Base-by-base conservation (phyloP, 192 early-diverging fungal genomes). In the Coemansia sp. region DNA sequence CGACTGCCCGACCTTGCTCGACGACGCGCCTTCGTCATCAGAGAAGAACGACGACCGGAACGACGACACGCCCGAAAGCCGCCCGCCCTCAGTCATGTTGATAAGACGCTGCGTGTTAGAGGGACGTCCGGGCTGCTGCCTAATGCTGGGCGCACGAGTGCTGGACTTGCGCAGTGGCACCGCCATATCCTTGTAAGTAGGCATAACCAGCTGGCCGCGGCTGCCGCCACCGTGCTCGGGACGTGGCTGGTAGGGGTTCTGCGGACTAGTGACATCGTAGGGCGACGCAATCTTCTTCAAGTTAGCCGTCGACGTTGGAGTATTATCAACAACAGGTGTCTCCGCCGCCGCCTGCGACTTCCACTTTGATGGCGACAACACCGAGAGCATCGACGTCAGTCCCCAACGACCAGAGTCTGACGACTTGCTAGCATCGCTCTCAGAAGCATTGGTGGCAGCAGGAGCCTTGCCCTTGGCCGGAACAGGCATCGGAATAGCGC, bases 311-410 rank as follows among this genome's bases (percentile, higher is more conserved):
- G 50, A 33, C 1, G 71, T 64, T 2, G 78, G 78, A 28, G 78
- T 53, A 11, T 44, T 37, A 47, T 7, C 13, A n/a, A 44, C 33
- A n/a, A 44, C 44, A 7, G 66, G 17, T n/a, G 53, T 50, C 13
- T 57, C 46, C 10, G 38, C 63, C 8, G 32, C 47, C 35, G 47
- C 38, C 64, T 74, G 72, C 33, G 71, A 43, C 63, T 82, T 82
- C 80, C 80, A 82, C 75, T 72, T 82, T 19, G 75, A 70, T 21
- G 80, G 80, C 50, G 80, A 82, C 38, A 82, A 62, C 67, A 82
- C 70, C 39, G 79, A 69, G 6, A 82, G 72, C 72, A 82, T 74
- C 49, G 74, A 77, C 32, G 72, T 59, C 13, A 82, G 23, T 6
- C 63, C 72, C 75, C 80, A 77, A 17, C 65, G n/a, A 35, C 72